phyloP scores from a whole-genome alignment of 2,329 filamentous ascomycete genomes.

The Dryadomyces quercivorus region DNA sequence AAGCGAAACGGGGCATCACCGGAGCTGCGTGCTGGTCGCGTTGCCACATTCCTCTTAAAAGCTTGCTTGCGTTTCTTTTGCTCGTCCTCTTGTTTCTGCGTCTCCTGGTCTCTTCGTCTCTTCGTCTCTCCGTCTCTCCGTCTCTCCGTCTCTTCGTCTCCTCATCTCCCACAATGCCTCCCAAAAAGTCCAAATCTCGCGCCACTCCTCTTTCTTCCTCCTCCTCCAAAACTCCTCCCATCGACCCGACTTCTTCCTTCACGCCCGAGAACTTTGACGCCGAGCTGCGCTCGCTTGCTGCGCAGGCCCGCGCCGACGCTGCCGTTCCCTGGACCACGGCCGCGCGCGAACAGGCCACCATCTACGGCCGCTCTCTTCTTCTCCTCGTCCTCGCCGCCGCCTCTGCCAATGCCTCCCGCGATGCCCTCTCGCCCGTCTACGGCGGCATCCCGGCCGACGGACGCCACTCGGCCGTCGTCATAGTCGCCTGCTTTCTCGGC shows the following conservation, averaged over 20 bases:
- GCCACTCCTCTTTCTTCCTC: slow-evolving; percentile 8
- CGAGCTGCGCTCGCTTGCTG: slow-evolving; percentile 39
- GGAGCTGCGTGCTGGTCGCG: too few species aligned
- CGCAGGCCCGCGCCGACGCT: slow-evolving; percentile 25
- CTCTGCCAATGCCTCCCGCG: slow-evolving; percentile 58
- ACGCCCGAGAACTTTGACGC: slow-evolving; percentile 40
- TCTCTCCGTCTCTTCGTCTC: neutral
- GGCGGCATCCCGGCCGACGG: slow-evolving; percentile 67
- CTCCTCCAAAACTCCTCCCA: slow-evolving; percentile 20
- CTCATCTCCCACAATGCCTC: slow-evolving; percentile 5
- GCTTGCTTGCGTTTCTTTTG: too few species aligned
- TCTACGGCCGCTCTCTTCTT: slow-evolving; percentile 29
- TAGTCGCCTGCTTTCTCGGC: slow-evolving; percentile 55
- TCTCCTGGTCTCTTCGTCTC: neutral
- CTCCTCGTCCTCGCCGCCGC: slow-evolving; percentile 47
- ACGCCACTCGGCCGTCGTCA: slow-evolving; percentile 57
- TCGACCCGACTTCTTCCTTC: slow-evolving; percentile 23
- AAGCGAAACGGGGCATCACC: too few species aligned
- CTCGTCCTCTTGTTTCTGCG: neutral
- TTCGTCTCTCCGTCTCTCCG: neutral
- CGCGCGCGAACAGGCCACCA: slow-evolving; percentile 22
- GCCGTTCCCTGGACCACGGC: slow-evolving; percentile 19
- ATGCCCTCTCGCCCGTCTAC: slow-evolving; percentile 76
- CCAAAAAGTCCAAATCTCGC: slow-evolving; percentile 5
- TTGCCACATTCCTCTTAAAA: too few species aligned